Base-by-base conservation (phyloP, 2,329 filamentous ascomycete species). In the Graphium sp. region DNA sequence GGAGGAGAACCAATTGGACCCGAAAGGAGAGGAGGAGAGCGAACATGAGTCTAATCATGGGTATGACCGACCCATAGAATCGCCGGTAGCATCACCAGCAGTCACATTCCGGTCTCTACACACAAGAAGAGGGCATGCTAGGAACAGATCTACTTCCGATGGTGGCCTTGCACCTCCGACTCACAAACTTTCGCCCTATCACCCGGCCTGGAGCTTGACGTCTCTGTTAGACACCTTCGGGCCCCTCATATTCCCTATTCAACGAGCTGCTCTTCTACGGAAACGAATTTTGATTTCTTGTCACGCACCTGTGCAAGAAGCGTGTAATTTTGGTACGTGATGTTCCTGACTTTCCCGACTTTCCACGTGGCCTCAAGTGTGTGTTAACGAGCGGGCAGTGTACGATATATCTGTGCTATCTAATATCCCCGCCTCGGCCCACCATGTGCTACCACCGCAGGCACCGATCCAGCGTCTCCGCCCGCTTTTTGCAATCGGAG, bases 321-420 rank as follows among this genome's bases (percentile, higher is more conserved):
- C 73, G 30, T 95, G 87, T 56, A 82, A 93, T 50, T 92, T 85
- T 61, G 84, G 85, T 93, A 60, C 26, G 58, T 42, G 19, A 14
- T 16, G 13, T n/a, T n/a, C n/a, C n/a, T n/a, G n/a, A n/a, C n/a
- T n/a, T n/a, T n/a, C n/a, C n/a, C n/a, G n/a, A n/a, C n/a, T n/a
- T n/a, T n/a, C n/a, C n/a, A n/a, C n/a, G n/a, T n/a, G n/a, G n/a
- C n/a, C n/a, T n/a, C n/a, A n/a, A n/a, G n/a, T n/a, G n/a, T n/a
- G n/a, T n/a, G n/a, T n/a, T n/a, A n/a, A n/a, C n/a, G n/a, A n/a
- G n/a, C n/a, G n/a, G n/a, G 12, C 37, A 87, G 89, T 95, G 36
- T 98, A 95, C 53, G 74, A 89, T 47, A 68, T 95, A 29, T 94
- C 87, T n/a, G 66, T 95, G 30, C 62, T 98, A 19, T 84, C 85